These are phyloP conservation scores for Ustilago bromivora DNA, from an alignment of 1,284 basidiomycete species.

Conservation along the genomic window DNA sequence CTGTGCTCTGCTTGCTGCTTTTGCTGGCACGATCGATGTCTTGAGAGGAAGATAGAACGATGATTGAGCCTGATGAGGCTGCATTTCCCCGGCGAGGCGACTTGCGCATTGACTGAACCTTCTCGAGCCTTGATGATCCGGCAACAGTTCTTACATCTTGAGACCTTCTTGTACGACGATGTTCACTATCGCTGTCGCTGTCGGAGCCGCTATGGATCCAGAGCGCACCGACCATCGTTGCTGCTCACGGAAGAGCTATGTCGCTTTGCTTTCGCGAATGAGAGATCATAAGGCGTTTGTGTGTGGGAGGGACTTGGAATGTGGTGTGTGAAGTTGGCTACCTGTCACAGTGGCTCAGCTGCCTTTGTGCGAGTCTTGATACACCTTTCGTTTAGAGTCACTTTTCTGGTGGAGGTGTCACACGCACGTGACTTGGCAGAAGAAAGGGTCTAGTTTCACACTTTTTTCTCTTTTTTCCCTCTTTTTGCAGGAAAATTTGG, in stretches of 20 bases:
- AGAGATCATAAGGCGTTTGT: too few species aligned
- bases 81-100: constrained; percentile 15
- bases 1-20: neutral
- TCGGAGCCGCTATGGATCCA: constrained; percentile 47
- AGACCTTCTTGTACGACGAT: constrained; percentile 7
- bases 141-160: neutral
- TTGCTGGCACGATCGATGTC: constrained; percentile 7
- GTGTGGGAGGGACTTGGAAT: too few species aligned
- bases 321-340: too few species aligned
- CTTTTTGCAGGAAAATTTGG: constrained; percentile 12
- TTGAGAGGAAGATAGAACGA: constrained; percentile 37
- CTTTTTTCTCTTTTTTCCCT: constrained; percentile 9
- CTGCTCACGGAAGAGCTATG: neutral
- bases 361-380: too few species aligned
- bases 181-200: constrained; percentile 20
- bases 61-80: constrained; percentile 21
- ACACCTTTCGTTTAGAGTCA: too few species aligned
- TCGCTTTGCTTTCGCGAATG: too few species aligned
- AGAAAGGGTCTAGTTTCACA: constrained; percentile 21
- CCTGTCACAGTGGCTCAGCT: too few species aligned
- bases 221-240: constrained; percentile 39
- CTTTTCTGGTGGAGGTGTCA: constrained; percentile 1
- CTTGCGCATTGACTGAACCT: constrained; percentile 4
- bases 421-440: constrained; percentile 19
- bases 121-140: constrained; percentile 27